Evolutionary conservation across 2,329 filamentous ascomycete species (phyloP).

Genomic region (Penicillium sp.): DNA sequence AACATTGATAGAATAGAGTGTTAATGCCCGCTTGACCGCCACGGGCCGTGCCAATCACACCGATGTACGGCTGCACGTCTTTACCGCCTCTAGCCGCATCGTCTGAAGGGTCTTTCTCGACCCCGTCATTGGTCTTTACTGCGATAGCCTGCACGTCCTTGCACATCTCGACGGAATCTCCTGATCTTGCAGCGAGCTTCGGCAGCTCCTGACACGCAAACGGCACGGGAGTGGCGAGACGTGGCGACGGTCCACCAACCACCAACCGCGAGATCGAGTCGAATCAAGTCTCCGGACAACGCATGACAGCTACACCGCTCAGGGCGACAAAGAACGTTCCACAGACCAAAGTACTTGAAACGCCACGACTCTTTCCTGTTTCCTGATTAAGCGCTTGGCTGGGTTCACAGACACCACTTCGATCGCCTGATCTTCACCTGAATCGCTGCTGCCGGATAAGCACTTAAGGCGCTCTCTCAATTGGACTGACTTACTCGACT

Average conservation of each 20-base stretch:
- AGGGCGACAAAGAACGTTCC: neutral
- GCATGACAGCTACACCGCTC: constrained; percentile 13
- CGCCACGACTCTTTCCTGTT: neutral
- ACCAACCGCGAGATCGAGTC: neutral
- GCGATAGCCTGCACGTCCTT: neutral
- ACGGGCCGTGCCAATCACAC: constrained; percentile 10
- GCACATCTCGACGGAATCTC: neutral
- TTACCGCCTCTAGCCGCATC: constrained; percentile 14
- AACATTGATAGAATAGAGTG: neutral
- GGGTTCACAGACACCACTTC: constrained; percentile 8
- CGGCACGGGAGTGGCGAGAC: constrained; percentile 11
- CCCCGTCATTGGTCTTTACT: neutral
- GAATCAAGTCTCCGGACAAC: neutral
- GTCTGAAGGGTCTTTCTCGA: neutral
- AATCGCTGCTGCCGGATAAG: constrained; percentile 8
- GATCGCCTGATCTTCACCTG: constrained; percentile 14
- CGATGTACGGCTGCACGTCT: constrained; percentile 4
- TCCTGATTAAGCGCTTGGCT: neutral
- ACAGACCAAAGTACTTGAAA: neutral
- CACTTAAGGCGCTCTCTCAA: constrained; percentile 1
- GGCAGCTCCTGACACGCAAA: neutral
- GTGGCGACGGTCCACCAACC: constrained; percentile 7
- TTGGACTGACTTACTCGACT: neutral
- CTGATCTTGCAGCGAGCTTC: neutral
- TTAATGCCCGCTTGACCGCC: constrained; percentile 7